Percentiles rank a stretch among this genome's conserved stretches.
These are phyloP conservation scores for Fusarium subtropicale DNA, from an alignment of 2,329 filamentous ascomycete species.

Conservation along the genomic window DNA sequence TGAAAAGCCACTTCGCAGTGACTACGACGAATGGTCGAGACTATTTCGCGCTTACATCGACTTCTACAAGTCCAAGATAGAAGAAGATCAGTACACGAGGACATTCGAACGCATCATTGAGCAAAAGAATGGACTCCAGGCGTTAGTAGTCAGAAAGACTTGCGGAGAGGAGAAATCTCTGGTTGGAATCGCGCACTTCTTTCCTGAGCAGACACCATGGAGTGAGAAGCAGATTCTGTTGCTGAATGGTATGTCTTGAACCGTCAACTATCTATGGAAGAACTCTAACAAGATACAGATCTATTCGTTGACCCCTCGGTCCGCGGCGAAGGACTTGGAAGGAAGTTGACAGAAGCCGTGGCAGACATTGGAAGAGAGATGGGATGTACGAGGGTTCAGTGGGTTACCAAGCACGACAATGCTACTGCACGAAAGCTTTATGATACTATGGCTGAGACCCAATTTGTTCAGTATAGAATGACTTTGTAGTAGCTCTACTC, in stretches of 20 bases:
- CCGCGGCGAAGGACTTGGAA: slow-evolving; percentile 18
- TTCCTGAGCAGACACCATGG: slow-evolving; percentile 36
- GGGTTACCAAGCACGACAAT: slow-evolving; percentile 37
- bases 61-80: slow-evolving; percentile 24
- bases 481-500: neutral
- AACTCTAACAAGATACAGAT: neutral
- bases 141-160: slow-evolving; percentile 4
- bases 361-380: slow-evolving; percentile 23
- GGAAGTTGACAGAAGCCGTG: slow-evolving; percentile 25
- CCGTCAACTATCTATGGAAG: fast-evolving
- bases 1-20: slow-evolving; percentile 2
- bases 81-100: slow-evolving; percentile 21
- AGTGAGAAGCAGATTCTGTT: slow-evolving; percentile 33
- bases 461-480: slow-evolving; percentile 35
- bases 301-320: slow-evolving; percentile 15
- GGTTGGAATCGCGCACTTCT: slow-evolving; percentile 35
- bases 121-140: slow-evolving; percentile 16
- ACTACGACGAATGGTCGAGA: slow-evolving; percentile 28
- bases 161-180: neutral
- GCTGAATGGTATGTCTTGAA: slow-evolving; percentile 9
- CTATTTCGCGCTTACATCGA: slow-evolving; percentile 31
- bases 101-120: slow-evolving; percentile 31
- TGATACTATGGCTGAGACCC: slow-evolving; percentile 28
- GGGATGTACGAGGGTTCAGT: slow-evolving; percentile 31
- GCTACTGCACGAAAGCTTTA: slow-evolving; percentile 19